Conservation (phyloP, 306 rosid genomes). For the Trifolium fragiferum region DNA sequence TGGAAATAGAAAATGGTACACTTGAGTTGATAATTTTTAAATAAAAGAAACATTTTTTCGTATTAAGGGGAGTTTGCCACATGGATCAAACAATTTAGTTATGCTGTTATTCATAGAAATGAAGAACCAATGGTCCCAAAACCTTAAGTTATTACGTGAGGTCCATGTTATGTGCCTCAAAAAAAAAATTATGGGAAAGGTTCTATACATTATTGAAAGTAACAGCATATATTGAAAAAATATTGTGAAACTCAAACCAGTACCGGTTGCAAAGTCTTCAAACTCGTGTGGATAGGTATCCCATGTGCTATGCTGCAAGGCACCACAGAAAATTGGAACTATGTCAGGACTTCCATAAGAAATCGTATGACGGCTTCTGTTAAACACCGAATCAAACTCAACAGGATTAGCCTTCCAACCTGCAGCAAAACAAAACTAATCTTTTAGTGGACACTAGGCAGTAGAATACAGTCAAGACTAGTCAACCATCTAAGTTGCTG, state of each 20-base stretch:
- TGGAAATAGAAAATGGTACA: background rate
- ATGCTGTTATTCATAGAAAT: slow-evolving; percentile 6
- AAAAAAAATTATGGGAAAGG: background rate
- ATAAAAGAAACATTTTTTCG: background rate
- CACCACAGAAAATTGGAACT: slow-evolving; percentile 86
- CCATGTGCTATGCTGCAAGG: slow-evolving; percentile 88
- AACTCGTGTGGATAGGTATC: slow-evolving; percentile 77
- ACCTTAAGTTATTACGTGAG: background rate
- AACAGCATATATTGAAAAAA: slow-evolving; percentile 20
- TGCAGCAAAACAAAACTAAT: slow-evolving; percentile 45
- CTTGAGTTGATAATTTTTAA: background rate
- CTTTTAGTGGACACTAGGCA: slow-evolving; percentile 37
- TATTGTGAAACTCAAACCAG: slow-evolving; percentile 55
- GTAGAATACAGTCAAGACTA: slow-evolving; percentile 23
- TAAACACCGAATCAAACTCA: slow-evolving; percentile 89
- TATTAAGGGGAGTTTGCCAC: background rate
- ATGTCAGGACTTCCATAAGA: slow-evolving; percentile 91
- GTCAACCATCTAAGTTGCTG: slow-evolving; percentile 4
- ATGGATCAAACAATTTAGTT: background rate
- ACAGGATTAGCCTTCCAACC: slow-evolving; percentile 98
- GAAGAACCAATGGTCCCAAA: slow-evolving; percentile 27
- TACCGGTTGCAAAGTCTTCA: slow-evolving; percentile 94
- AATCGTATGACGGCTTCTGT: slow-evolving; percentile 76
- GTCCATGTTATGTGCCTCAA: slow-evolving; percentile 1
- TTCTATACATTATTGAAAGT: slow-evolving; percentile 17